phyloP scores from a whole-genome alignment of 306 rosid species.

The Lathyrus oleraceus region DNA sequence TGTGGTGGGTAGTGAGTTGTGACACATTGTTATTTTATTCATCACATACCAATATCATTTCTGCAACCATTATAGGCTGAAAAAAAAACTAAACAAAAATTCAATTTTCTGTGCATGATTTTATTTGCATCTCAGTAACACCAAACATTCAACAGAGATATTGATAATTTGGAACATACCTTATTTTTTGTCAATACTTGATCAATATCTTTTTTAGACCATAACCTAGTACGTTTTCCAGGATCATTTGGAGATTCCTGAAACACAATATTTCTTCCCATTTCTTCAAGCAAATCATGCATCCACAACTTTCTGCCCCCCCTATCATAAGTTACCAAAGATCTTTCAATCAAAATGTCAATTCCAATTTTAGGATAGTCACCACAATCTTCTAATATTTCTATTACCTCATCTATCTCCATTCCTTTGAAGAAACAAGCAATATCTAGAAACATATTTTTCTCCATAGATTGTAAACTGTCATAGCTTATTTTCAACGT shows the following conservation, averaged over 20 bases:
- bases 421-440: constrained; percentile 52
- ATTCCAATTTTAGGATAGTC: constrained; percentile 35
- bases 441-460: constrained; percentile 38
- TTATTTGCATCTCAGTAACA: too few relatives aligned
- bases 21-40: too few relatives aligned
- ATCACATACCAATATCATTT: too few relatives aligned
- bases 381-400: constrained; percentile 35
- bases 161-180: constrained; percentile 24
- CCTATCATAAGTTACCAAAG: constrained; percentile 24
- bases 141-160: too few relatives aligned
- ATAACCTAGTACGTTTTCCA: constrained; percentile 38
- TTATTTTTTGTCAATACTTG: constrained; percentile 39
- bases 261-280: constrained; percentile 39
- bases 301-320: constrained; percentile 17
- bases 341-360: too few relatives aligned
- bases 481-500: constrained; percentile 44
- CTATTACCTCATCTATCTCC: constrained; percentile 16
- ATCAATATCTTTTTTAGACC: constrained; percentile 40
- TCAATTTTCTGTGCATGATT: too few relatives aligned
- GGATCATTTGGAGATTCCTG: constrained; percentile 40
- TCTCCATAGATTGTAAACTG: constrained; percentile 26
- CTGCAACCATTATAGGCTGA: too few relatives aligned
- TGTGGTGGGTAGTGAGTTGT: too few relatives aligned
- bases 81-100: too few relatives aligned
- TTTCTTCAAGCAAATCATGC: constrained; percentile 47